Conservation (phyloP, 2,329 filamentous ascomycete species). For the Dryadomyces quercus-mongolicae region DNA sequence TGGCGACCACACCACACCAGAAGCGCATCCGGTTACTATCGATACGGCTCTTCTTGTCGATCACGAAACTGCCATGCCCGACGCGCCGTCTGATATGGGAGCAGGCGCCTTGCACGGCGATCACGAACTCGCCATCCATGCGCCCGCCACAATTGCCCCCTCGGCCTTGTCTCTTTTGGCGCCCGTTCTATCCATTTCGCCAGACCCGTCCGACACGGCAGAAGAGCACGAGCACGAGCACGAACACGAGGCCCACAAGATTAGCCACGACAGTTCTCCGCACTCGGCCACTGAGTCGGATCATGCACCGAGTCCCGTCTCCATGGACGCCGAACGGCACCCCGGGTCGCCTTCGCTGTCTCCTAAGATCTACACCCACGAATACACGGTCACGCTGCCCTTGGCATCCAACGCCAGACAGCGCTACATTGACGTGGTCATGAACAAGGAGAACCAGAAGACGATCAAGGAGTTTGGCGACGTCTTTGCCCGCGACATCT, state of each 20-base stretch:
- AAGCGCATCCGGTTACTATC: not conserved
- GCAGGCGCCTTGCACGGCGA: not conserved
- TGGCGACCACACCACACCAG: not conserved
- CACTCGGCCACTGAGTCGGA: not conserved
- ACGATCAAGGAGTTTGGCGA: slow-evolving; percentile 33
- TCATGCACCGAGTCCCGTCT: not conserved
- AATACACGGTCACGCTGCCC: slow-evolving; percentile 44
- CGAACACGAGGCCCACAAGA: not conserved
- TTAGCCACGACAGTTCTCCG: not conserved
- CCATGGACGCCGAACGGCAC: not conserved
- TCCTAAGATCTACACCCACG: slow-evolving; percentile 12
- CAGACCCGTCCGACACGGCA: not conserved
- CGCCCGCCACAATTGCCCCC: slow-evolving; percentile 4
- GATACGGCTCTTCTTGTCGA: not conserved
- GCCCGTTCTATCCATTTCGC: not conserved
- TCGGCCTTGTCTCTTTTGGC: slow-evolving; percentile 2
- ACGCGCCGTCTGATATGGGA: too few species aligned
- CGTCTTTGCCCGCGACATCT: slow-evolving; percentile 27
- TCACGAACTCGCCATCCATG: not conserved
- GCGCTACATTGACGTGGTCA: slow-evolving; percentile 38
- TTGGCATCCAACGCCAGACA: slow-evolving; percentile 40
- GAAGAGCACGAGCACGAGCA: not conserved
- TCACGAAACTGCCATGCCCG: not conserved
- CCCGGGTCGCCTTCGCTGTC: not conserved
- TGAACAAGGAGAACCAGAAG: slow-evolving; percentile 26